Conservation (phyloP, 768 basidiomycete genomes). For the Amylocystis lapponica region DNA sequence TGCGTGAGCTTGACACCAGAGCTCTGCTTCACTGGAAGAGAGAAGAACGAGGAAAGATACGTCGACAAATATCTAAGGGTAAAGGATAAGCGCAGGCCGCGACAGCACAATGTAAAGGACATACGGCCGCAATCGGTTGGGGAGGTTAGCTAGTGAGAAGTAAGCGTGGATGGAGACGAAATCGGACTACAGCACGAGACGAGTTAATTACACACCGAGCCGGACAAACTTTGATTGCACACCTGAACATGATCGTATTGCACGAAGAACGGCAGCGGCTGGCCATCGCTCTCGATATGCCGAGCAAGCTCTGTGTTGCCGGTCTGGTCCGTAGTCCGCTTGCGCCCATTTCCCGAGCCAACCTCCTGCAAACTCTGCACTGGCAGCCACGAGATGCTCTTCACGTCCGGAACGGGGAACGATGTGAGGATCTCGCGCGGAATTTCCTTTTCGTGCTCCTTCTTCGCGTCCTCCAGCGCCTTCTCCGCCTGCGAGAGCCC, state of each 20-base stretch:
- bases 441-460: constrained; percentile 78
- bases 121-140: constrained; percentile 72
- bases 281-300: constrained; percentile 64
- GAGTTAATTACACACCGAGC: too few relatives aligned
- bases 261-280: constrained; percentile 76
- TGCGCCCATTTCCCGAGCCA: constrained; percentile 40
- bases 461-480: constrained; percentile 76
- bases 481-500: constrained; percentile 69
- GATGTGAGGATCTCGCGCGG: constrained; percentile 73
- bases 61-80: constrained; percentile 68
- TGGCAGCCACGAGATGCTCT: constrained; percentile 89
- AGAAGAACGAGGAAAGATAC: constrained; percentile 83
- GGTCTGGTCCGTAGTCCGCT: constrained; percentile 14
- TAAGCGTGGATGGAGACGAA: constrained; percentile 80
- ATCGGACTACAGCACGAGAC: constrained; percentile 51
- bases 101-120: constrained; percentile 14
- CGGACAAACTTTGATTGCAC: constrained; percentile 12
- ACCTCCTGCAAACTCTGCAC: constrained; percentile 61
- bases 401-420: constrained; percentile 90
- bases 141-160: constrained; percentile 70
- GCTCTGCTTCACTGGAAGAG: constrained; percentile 69
- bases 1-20: constrained; percentile 69
- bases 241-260: constrained; percentile 94
- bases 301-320: constrained; percentile 44
- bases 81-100: neutral